Evolutionary conservation across 768 basidiomycete species (phyloP).

Genomic region (Lactifluus pinguis): DNA sequence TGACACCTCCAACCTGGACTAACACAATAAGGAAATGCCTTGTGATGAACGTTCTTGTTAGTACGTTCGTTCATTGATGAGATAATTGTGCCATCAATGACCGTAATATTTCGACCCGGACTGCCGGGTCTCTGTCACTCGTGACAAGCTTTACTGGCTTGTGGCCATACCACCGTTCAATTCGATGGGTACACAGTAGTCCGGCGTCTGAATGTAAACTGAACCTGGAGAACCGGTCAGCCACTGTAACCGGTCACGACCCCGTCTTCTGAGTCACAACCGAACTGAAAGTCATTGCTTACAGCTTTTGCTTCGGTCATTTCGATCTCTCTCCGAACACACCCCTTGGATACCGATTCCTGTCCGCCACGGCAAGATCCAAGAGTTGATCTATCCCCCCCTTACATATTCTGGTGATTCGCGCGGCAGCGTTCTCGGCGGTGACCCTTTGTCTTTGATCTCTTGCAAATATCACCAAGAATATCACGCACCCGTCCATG

Average conservation of each 20-base stretch:
- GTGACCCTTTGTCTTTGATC: neutral
- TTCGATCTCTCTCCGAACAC: conserved; percentile 4
- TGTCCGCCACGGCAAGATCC: neutral
- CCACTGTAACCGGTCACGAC: neutral
- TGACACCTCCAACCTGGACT: conserved; percentile 16
- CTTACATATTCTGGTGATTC: neutral
- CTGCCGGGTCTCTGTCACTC: neutral
- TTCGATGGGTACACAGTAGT: neutral
- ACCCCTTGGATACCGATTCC: neutral
- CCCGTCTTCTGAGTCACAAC: neutral
- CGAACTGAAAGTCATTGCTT: conserved; percentile 5
- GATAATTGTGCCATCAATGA: conserved; percentile 7
- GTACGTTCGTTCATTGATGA: conserved; percentile 8
- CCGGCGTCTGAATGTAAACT: neutral
- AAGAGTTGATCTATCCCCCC: conserved; percentile 1
- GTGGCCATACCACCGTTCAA: neutral
- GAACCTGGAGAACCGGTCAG: conserved; percentile 1
- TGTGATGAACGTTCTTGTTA: conserved; percentile 2
- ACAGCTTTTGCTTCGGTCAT: conserved; percentile 3
- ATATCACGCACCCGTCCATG: neutral
- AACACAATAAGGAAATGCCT: conserved; percentile 15
- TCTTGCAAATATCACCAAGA: neutral
- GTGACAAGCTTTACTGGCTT: neutral
- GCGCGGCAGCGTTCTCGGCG: neutral
- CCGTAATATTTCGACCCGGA: neutral